Percentiles rank a stretch among this genome's conserved stretches.
phyloP scores from a whole-genome alignment of 2,329 filamentous ascomycete genomes.

The Talaromyces albobiverticillius region DNA sequence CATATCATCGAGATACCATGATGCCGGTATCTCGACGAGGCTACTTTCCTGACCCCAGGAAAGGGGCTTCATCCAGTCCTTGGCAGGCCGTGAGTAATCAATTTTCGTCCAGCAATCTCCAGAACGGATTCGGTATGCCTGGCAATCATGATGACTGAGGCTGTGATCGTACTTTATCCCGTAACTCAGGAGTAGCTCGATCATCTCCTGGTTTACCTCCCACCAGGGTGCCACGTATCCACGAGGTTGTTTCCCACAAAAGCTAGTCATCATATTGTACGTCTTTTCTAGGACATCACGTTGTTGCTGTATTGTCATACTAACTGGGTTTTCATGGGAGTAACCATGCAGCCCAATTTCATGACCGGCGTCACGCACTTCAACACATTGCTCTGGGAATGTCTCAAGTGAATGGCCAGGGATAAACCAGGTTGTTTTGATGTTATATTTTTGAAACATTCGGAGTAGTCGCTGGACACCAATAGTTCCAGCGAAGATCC shows the following conservation, averaged over 20 bases:
- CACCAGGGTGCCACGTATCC: slow-evolving; percentile 74
- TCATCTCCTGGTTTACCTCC: slow-evolving; percentile 68
- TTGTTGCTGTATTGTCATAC: slow-evolving; percentile 74
- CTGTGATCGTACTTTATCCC: slow-evolving; percentile 46
- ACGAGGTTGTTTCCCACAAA: slow-evolving; percentile 67
- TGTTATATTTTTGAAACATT: slow-evolving; percentile 68
- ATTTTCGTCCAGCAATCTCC: slow-evolving; percentile 47
- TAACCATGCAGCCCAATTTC: slow-evolving; percentile 70
- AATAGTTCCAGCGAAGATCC: slow-evolving; percentile 66
- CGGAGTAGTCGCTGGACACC: slow-evolving; percentile 66
- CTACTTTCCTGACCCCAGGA: slow-evolving; percentile 46
- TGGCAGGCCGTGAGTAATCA: slow-evolving; percentile 41
- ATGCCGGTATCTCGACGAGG: slow-evolving; percentile 44
- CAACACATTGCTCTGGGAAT: slow-evolving; percentile 63
- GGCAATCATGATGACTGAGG: slow-evolving; percentile 45
- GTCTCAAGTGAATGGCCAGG: slow-evolving; percentile 63
- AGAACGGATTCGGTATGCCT: slow-evolving; percentile 44
- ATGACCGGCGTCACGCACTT: slow-evolving; percentile 62
- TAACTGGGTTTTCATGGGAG: slow-evolving; percentile 68
- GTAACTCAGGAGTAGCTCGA: slow-evolving; percentile 44
- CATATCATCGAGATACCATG: slow-evolving; percentile 45
- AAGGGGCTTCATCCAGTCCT: slow-evolving; percentile 47
- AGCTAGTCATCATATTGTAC: slow-evolving; percentile 68
- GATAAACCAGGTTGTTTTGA: slow-evolving; percentile 67
- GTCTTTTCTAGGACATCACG: slow-evolving; percentile 74